These are phyloP conservation scores for Pythium phragmiticola DNA, from an alignment of 352 stramenopile species.

Conservation along the genomic window DNA sequence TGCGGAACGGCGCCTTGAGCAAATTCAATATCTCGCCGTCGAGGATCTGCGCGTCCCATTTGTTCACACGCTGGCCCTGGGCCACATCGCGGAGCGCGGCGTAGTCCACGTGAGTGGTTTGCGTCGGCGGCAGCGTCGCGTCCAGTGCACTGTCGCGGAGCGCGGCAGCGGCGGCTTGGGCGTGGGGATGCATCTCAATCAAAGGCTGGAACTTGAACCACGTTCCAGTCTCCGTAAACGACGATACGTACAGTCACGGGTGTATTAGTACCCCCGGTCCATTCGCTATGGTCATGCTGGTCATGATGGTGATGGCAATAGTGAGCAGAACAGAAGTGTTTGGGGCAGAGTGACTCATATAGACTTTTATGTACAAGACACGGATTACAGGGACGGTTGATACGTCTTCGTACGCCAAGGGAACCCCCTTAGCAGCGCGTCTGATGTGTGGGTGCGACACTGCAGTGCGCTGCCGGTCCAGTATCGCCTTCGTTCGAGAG, in stretches of 20 bases:
- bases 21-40: conserved; percentile 75
- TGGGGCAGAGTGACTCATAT: too few species aligned
- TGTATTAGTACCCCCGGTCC: conserved; percentile 12
- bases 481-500: background rate
- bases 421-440: too few species aligned
- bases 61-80: conserved; percentile 72
- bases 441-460: too few species aligned
- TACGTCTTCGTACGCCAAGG: too few species aligned
- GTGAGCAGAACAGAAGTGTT: too few species aligned
- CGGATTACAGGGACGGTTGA: too few species aligned
- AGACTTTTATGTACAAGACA: too few species aligned
- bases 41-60: conserved; percentile 81
- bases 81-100: conserved; percentile 38
- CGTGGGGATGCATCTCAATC: conserved; percentile 29
- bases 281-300: too few species aligned
- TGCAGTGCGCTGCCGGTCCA: background rate
- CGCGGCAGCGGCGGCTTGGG: conserved; percentile 30
- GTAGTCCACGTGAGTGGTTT: conserved; percentile 40
- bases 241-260: background rate
- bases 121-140: background rate
- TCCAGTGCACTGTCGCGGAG: conserved; percentile 34
- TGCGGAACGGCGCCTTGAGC: conserved; percentile 72
- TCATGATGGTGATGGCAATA: too few species aligned
- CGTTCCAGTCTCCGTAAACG: conserved; percentile 21
- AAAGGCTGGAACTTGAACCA: background rate